Base-by-base conservation (phyloP, 805 yeast species). In the Clavispora asparagi region DNA sequence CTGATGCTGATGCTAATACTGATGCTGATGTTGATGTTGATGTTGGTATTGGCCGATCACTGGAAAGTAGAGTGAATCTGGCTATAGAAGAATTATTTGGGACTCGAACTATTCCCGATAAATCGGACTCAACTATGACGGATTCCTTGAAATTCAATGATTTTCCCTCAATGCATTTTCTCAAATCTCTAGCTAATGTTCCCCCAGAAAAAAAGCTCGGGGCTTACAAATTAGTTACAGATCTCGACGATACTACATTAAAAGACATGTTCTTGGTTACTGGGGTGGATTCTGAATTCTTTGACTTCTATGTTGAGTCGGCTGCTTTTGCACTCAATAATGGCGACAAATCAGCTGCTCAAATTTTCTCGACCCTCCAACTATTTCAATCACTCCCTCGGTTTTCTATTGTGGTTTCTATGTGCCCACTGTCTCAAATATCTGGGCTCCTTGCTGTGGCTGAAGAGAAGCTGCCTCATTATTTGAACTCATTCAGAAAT, bases 201-300 rank as follows among this genome's bases (percentile, higher is more conserved):
- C 65, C 74, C 1, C 51, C 46, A 8, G 50, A 53, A 3, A 56
- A 60, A 45, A 67, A 55, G 44, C 46, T 39, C 1, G 50, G 51
- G 3, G 72, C 75, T 3, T 75, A 71, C 45, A 40, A 51, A 11
- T 74, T 70, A 47, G 63, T 76, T 1, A 47, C 77, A 6, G 43
- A 47, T 2, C 32, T 77, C 1, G 49, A 62, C 1, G 40, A 64
- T 0, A 39, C 47, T 0, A 56, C 58, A 1, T 65, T 68, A 35
- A 14, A 49, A 1, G 53, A 55, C 10, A 48, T 74, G 2, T 81
- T 77, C 45, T 53, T 57, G 7, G 44, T 55, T 4, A 68, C 74
- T 9, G 83, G 82, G 1, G 58, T 82, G 1, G 86, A 81, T 33
- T 53, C 73, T 0, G 76, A 71, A 11, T 70, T 76, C 47, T 58